Evolutionary conservation across 2,329 filamentous ascomycete genomes (phyloP).

Genomic region (Sporothrix mexicana): DNA sequence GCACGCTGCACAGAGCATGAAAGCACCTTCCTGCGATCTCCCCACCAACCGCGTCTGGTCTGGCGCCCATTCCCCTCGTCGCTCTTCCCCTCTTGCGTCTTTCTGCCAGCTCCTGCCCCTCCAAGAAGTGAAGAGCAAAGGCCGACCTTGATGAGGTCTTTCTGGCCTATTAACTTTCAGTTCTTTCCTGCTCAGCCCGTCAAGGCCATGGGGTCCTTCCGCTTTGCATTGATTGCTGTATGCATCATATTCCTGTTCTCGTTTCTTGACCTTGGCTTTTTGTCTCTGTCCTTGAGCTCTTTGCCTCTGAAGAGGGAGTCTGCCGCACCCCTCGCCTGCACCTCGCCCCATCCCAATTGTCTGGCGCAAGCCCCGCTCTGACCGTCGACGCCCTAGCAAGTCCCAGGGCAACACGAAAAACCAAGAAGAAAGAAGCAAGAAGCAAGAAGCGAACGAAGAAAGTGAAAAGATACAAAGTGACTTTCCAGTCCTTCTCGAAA

Average conservation of each 20-base stretch:
- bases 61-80: slow-evolving; percentile 16
- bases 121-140: neutral
- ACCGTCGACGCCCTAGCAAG: slow-evolving; percentile 25
- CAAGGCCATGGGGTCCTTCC: neutral
- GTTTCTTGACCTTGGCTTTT: neutral
- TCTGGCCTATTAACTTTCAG: neutral
- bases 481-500: neutral
- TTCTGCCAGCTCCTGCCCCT: neutral
- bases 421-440: neutral
- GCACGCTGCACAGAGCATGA: slow-evolving; percentile 6
- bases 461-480: neutral
- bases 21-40: slow-evolving; percentile 21
- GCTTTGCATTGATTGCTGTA: neutral
- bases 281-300: neutral
- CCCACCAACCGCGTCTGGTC: slow-evolving; percentile 23
- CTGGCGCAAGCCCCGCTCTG: slow-evolving; percentile 19
- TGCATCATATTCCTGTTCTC: neutral
- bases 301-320: neutral
- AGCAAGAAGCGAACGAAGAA: too few relatives aligned
- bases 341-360: slow-evolving; percentile 22
- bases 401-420: slow-evolving; percentile 17
- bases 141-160: neutral
- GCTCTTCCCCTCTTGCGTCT: neutral
- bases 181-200: slow-evolving; percentile 8
- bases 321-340: neutral